Conservation (phyloP, 176 grass and related monocot genomes). For the Calamus simplicifolius region DNA sequence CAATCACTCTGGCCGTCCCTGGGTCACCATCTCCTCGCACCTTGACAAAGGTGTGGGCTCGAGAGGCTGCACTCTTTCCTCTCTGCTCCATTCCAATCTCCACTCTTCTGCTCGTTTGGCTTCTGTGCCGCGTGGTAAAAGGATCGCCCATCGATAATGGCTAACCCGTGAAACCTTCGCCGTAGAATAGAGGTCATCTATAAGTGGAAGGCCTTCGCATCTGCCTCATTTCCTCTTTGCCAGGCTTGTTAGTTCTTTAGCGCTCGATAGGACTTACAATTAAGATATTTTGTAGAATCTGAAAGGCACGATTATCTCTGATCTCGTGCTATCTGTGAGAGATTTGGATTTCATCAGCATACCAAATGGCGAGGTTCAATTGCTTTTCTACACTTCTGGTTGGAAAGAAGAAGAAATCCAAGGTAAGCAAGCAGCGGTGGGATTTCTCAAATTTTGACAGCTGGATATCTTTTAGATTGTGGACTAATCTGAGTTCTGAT, state of each 20-base stretch:
- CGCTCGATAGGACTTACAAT: no score
- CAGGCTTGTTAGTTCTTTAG: no score
- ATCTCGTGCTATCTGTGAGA: no score
- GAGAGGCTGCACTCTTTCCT: constrained; percentile 22
- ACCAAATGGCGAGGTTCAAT: constrained; percentile 42
- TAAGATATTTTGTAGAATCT: no score
- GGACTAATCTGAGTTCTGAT: background rate
- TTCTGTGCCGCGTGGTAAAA: constrained; percentile 17
- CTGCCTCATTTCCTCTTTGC: no score
- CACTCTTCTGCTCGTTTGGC: constrained; percentile 28
- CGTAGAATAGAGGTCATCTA: no score
- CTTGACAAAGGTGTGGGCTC: constrained; percentile 46
- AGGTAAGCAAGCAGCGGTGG: constrained; percentile 23
- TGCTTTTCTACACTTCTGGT: constrained; percentile 58
- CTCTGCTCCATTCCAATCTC: constrained; percentile 22
- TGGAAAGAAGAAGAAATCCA: constrained; percentile 43
- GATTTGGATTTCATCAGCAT: background rate
- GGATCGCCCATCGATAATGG: constrained; percentile 71
- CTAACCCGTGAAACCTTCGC: constrained; percentile 21
- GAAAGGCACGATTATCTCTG: no score
- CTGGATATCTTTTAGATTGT: no score
- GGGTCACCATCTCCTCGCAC: constrained; percentile 26
- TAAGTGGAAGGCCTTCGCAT: no score
- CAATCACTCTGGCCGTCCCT: constrained; percentile 57
- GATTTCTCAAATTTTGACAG: background rate